Percentiles rank a stretch among this genome's conserved stretches.
Evolutionary conservation across 2,329 filamentous ascomycete species (phyloP).

Genomic region (Huntiella moniliformis): DNA sequence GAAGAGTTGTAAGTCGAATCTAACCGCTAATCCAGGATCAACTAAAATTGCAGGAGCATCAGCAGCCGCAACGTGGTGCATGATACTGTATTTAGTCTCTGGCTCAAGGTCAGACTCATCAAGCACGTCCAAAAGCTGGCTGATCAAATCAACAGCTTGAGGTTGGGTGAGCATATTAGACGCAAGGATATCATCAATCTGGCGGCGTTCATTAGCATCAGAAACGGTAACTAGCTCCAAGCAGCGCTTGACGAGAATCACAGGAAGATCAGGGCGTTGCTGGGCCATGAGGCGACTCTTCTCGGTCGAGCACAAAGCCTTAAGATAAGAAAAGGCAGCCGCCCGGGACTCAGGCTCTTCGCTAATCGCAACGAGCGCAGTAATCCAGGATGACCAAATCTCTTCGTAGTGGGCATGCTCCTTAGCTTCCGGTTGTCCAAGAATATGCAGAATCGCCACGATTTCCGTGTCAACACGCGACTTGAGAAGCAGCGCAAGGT

Average conservation of each 20-base stretch:
- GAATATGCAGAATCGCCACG: conserved; percentile 42
- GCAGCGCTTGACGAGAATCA: neutral
- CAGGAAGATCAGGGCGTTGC: neutral
- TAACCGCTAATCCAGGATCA: neutral
- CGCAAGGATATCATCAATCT: neutral
- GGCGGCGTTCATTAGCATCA: neutral
- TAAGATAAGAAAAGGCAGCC: neutral
- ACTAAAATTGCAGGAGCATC: neutral
- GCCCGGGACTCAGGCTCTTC: conserved; percentile 1
- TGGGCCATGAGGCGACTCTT: neutral
- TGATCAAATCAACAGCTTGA: neutral
- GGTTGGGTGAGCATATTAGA: neutral
- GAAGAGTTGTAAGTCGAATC: neutral
- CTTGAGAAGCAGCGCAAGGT: conserved; percentile 26
- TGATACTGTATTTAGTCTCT: neutral
- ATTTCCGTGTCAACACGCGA: conserved; percentile 52
- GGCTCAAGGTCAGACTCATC: neutral
- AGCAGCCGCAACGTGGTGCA: neutral
- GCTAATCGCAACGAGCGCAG: conserved; percentile 21
- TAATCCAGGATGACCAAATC: conserved; percentile 28
- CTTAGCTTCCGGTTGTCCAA: conserved; percentile 23
- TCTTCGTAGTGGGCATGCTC: conserved; percentile 18
- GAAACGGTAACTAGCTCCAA: neutral
- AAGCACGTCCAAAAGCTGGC: neutral
- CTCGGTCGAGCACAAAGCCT: neutral